Conservation (phyloP, 139 green algal genomes). For the Desmodesmus armatus region DNA sequence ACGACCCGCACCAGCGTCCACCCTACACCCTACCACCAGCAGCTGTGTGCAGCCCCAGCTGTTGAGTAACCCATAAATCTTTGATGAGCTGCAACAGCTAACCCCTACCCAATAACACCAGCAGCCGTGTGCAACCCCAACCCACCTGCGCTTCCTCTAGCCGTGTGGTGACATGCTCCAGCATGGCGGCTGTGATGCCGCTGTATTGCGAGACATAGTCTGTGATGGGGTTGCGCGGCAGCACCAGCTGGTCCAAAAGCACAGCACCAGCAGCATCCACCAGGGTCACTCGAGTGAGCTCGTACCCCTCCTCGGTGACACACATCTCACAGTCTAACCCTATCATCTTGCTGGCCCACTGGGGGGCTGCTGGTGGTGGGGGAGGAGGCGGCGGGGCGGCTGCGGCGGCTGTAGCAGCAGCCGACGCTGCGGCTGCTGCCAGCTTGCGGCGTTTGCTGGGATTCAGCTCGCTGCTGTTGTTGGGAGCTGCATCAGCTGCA, state of each 20-base stretch:
- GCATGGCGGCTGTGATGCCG: slow-evolving; percentile 85
- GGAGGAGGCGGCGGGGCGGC: not conserved
- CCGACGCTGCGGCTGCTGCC: not conserved
- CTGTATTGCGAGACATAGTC: slow-evolving; percentile 92
- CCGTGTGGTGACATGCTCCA: slow-evolving; percentile 71
- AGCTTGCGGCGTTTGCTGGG: not conserved
- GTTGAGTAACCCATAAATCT: too few relatives aligned
- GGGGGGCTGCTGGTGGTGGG: too few relatives aligned
- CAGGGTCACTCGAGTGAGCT: slow-evolving; percentile 79
- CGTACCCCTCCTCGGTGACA: slow-evolving; percentile 72
- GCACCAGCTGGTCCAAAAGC: slow-evolving; percentile 87
- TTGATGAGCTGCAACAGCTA: too few relatives aligned
- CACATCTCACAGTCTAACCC: slow-evolving; percentile 94
- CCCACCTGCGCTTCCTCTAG: slow-evolving; percentile 77
- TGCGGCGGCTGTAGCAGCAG: not conserved
- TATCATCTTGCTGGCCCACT: slow-evolving; percentile 59
- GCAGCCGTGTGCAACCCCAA: too few relatives aligned
- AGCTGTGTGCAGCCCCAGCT: too few relatives aligned
- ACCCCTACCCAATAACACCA: too few relatives aligned
- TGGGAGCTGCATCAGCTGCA: not conserved
- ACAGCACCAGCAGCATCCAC: slow-evolving; percentile 63
- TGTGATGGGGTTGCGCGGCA: slow-evolving; percentile 82
- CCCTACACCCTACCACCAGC: too few relatives aligned
- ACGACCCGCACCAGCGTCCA: too few relatives aligned
- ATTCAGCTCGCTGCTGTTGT: not conserved